Percentiles rank a stretch among this genome's conserved stretches.
These are phyloP conservation scores for Pythium myriotylum DNA, from an alignment of 352 stramenopile species.

Conservation along the genomic window DNA sequence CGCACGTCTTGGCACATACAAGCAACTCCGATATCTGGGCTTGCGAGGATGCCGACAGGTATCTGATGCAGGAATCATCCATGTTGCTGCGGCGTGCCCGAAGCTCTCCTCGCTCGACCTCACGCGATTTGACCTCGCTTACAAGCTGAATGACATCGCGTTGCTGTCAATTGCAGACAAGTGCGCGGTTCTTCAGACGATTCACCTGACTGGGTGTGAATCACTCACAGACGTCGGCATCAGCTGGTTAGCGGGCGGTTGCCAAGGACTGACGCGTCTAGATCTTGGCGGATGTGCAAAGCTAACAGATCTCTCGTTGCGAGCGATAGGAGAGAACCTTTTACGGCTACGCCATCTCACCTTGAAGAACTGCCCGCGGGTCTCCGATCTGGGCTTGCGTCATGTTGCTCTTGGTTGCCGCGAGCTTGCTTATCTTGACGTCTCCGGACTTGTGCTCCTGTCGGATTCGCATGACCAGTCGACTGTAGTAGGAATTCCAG, in stretches of 20 bases:
- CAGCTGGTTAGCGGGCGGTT: constrained; percentile 88
- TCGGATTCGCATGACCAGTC: constrained; percentile 19
- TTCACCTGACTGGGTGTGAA: constrained; percentile 84
- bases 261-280: constrained; percentile 77
- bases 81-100: constrained; percentile 68
- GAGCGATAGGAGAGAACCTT: constrained; percentile 80
- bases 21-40: constrained; percentile 59
- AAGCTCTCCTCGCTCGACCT: constrained; percentile 79
- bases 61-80: constrained; percentile 84
- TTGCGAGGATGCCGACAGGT: constrained; percentile 85
- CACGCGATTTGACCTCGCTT: constrained; percentile 84
- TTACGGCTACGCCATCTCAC: constrained; percentile 55
- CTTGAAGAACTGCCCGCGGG: constrained; percentile 45
- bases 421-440: constrained; percentile 47
- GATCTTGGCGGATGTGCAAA: constrained; percentile 86
- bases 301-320: constrained; percentile 87
- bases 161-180: constrained; percentile 82
- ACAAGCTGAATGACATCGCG: constrained; percentile 92
- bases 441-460: constrained; percentile 46
- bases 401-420: constrained; percentile 50
- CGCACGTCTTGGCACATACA: constrained; percentile 46
- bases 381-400: constrained; percentile 61
- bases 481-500: constrained; percentile 27
- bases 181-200: constrained; percentile 48
- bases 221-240: constrained; percentile 92